Evolutionary conservation across 2,329 filamentous ascomycete species (phyloP), one percentile per base, ranked within the genome.

Genomic region (Aspergillus sp.): DNA sequence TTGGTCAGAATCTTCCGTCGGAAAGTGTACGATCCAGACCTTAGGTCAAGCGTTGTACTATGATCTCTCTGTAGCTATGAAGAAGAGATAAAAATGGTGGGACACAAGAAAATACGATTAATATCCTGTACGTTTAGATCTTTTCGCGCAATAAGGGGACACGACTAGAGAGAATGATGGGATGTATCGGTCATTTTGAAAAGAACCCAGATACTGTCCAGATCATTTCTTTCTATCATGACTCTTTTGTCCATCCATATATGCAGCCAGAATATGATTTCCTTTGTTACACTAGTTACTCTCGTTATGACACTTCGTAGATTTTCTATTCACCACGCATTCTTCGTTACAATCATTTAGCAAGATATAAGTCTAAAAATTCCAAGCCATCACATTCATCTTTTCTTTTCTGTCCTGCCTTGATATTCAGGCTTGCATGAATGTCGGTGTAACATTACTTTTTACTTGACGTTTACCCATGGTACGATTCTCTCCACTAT

Each of bases 121-220:
- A 65, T 65, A 66, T 65, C 61, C 62, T 65, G 62, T 66, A 66
- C 60, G 61, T 65, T 64, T 66, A 66, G 61, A 65, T 62, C 59
- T 57, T 61, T 62, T 58, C 55, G 59, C 58, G 53, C 53, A 57
- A 46, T 48, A 54, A 44, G 54, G 53, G 56, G 53, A 52, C 53
- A 47, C 53, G 50, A 56, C 57, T 53, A 49, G 54, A 56, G 49
- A 48, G 53, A 52, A 49, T 45, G 42, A 53, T 49, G 41, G 44
- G 37, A 34, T 37, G 37, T 38, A 34, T 39, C 39, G 29, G 47
- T 37, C 44, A 48, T 37, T 43, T 39, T 45, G 45, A 35, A 45
- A 45, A 39, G 44, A 37, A 44, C 27, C 19, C 19, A 19, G 37
- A 42, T 45, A 47, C 42, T 45, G 55, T 49, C 52, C 47, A 49